These are phyloP conservation scores for Coccomyxa subellipsoidea DNA, from an alignment of 163 green algal species.

Conservation along the genomic window DNA sequence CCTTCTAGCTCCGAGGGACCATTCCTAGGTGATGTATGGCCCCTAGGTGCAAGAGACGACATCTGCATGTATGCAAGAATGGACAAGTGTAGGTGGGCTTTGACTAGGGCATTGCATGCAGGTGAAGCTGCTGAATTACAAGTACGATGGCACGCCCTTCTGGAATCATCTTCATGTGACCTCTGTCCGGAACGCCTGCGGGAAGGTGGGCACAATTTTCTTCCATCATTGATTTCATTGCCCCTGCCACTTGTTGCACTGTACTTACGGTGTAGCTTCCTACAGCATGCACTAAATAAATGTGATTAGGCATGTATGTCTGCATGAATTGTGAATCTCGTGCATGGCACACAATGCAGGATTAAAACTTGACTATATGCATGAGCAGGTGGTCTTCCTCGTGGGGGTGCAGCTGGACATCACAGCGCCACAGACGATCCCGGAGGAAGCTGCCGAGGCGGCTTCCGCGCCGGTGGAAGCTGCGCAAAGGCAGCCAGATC, in stretches of 20 bases:
- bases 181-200: conserved; percentile 43
- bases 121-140: conserved; percentile 68
- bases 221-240: too few species aligned
- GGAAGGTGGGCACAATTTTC: background rate
- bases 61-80: too few species aligned
- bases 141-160: conserved; percentile 61
- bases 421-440: conserved; percentile 22
- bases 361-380: background rate
- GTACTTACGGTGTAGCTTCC: too few species aligned
- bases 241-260: too few species aligned
- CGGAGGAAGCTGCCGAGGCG: background rate
- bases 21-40: too few species aligned
- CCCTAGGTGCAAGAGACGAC: too few species aligned
- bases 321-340: background rate
- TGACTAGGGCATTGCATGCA: background rate
- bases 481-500: background rate
- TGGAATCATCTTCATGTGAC: conserved; percentile 72
- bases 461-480: background rate
- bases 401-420: conserved; percentile 80
- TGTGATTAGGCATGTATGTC: background rate
- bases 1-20: too few species aligned
- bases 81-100: background rate
- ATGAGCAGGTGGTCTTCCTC: conserved; percentile 52
- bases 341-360: background rate
- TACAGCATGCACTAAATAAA: too few species aligned